phyloP scores from a whole-genome alignment of 2,329 filamentous ascomycete genomes.

The Graphilbum ipis-grandicollis region DNA sequence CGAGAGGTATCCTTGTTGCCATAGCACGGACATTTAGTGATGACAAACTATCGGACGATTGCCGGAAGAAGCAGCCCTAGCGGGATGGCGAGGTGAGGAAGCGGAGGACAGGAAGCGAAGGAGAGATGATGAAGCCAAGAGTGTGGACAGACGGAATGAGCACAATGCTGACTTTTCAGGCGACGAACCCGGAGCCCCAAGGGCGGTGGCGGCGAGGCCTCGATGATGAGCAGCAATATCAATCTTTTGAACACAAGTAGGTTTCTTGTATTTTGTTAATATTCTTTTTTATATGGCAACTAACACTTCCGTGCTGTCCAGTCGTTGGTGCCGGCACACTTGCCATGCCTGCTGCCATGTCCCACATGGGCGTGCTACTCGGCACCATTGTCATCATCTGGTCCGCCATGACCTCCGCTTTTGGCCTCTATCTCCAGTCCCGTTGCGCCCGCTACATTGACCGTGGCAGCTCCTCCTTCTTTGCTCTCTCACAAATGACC shows the following conservation, averaged over 20 bases:
- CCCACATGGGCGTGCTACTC: constrained; percentile 83
- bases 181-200: constrained; percentile 38
- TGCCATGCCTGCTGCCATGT: constrained; percentile 88
- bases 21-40: too few relatives aligned
- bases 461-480: constrained; percentile 76
- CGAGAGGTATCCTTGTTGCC: too few relatives aligned
- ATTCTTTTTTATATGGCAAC: too few relatives aligned
- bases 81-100: constrained; percentile 35
- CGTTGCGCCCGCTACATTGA: constrained; percentile 88
- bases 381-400: constrained; percentile 75
- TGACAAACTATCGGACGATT: constrained; percentile 38
- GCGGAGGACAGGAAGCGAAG: too few relatives aligned
- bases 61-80: constrained; percentile 20
- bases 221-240: constrained; percentile 79
- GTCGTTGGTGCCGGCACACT: constrained; percentile 88
- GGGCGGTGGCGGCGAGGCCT: constrained; percentile 66
- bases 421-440: constrained; percentile 88
- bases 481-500: constrained; percentile 89
- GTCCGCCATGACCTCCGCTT: constrained; percentile 76
- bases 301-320: too few relatives aligned
- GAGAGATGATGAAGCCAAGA: too few relatives aligned
- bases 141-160: too few relatives aligned
- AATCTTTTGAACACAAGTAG: constrained; percentile 93
- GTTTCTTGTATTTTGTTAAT: too few relatives aligned
- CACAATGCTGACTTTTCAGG: background rate